These are phyloP conservation scores for Groenewaldozyma salmanticensis DNA, from an alignment of 805 yeast species.

Conservation along the genomic window DNA sequence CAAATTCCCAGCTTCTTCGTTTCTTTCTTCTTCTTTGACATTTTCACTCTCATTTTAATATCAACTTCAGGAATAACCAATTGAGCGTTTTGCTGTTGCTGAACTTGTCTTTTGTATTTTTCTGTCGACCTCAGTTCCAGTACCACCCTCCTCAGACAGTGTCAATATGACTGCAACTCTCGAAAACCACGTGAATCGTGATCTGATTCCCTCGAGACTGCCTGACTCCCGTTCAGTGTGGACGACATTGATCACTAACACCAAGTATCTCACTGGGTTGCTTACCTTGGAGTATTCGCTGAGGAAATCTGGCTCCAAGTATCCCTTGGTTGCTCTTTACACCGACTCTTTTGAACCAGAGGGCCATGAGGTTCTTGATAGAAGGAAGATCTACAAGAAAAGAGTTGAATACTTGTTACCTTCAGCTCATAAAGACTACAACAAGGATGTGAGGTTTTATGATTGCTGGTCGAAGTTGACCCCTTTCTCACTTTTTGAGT, in stretches of 20 bases:
- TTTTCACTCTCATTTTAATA: too few relatives aligned
- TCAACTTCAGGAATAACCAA: too few relatives aligned
- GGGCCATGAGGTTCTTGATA: slow-evolving; percentile 33
- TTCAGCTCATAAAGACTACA: slow-evolving; percentile 34
- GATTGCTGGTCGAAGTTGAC: slow-evolving; percentile 57
- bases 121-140: too few relatives aligned
- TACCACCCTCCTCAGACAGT: too few relatives aligned
- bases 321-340: slow-evolving; percentile 44
- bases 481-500: slow-evolving; percentile 42
- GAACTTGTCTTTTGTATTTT: too few relatives aligned
- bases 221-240: slow-evolving; percentile 31
- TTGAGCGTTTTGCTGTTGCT: too few relatives aligned
- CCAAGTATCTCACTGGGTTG: slow-evolving; percentile 42
- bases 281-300: slow-evolving; percentile 42
- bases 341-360: slow-evolving; percentile 37
- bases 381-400: slow-evolving; percentile 33
- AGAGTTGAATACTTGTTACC: slow-evolving; percentile 38
- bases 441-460: slow-evolving; percentile 43
- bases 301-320: slow-evolving; percentile 34
- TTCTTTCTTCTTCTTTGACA: too few relatives aligned
- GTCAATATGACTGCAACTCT: slow-evolving; percentile 1
- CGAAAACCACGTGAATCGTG: too few relatives aligned
- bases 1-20: too few relatives aligned
- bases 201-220: slow-evolving; percentile 2
- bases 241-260: slow-evolving; percentile 48